Percentiles rank a stretch among this genome's conserved stretches.
These are phyloP conservation scores for Multifurca ochricompacta DNA, from an alignment of 768 basidiomycete genomes.

Conservation along the genomic window DNA sequence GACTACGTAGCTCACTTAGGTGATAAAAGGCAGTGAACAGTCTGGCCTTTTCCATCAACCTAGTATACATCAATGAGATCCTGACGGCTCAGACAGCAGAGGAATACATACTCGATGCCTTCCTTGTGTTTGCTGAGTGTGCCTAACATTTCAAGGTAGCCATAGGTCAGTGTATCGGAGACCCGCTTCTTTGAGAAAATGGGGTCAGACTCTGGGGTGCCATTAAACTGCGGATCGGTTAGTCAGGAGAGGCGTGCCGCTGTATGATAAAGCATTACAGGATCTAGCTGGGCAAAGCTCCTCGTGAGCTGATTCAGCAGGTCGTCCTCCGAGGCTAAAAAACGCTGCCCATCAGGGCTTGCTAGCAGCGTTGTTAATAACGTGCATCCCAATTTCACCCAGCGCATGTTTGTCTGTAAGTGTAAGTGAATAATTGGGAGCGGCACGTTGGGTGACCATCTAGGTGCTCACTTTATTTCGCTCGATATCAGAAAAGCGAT, in stretches of 20 bases:
- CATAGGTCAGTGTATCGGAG: conserved; percentile 75
- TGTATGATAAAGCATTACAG: conserved; percentile 45
- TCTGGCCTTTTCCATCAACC: conserved; percentile 84
- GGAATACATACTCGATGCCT: conserved; percentile 62
- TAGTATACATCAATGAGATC: conserved; percentile 25
- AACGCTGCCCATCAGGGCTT: conserved; percentile 76
- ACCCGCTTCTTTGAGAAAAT: conserved; percentile 81
- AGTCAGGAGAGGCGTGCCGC: background rate
- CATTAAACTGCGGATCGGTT: conserved; percentile 48
- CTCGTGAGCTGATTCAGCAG: conserved; percentile 77
- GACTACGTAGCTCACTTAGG: conserved; percentile 78
- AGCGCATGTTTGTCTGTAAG: conserved; percentile 64
- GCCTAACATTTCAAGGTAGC: conserved; percentile 95
- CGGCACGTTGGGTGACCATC: background rate
- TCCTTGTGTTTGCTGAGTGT: conserved; percentile 81
- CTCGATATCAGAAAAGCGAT: conserved; percentile 79
- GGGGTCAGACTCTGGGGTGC: conserved; percentile 63
- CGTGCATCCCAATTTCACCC: conserved; percentile 80
- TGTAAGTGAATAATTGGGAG: conserved; percentile 26
- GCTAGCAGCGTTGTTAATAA: conserved; percentile 77
- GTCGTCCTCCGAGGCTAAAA: conserved; percentile 75
- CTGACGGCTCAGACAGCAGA: background rate
- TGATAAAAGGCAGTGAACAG: conserved; percentile 96
- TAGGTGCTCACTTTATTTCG: conserved; percentile 45
- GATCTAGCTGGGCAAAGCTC: conserved; percentile 88